phyloP scores from a whole-genome alignment of 2,329 filamentous ascomycete genomes.

The Passalora sequoiae region DNA sequence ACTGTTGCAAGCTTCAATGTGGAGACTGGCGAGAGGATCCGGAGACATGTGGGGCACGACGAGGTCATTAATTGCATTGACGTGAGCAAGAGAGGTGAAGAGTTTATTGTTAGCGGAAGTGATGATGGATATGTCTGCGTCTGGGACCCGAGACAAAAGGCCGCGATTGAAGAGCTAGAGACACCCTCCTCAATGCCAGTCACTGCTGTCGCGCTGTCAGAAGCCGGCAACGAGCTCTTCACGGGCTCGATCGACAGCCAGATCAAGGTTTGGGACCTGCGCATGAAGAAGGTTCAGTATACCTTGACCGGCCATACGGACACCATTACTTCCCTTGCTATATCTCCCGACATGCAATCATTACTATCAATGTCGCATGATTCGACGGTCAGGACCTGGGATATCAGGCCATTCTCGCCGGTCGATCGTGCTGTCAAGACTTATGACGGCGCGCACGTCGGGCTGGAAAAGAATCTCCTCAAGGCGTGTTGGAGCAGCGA shows the following conservation, averaged over 20 bases:
- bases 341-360: slow-evolving; percentile 90
- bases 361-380: slow-evolving; percentile 91
- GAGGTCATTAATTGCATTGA: slow-evolving; percentile 93
- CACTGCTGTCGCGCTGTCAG: slow-evolving; percentile 83
- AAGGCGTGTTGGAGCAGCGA: slow-evolving; percentile 83
- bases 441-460: slow-evolving; percentile 84
- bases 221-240: slow-evolving; percentile 93
- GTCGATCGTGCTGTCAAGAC: slow-evolving; percentile 78
- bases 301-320: slow-evolving; percentile 85
- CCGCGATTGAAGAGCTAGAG: slow-evolving; percentile 79
- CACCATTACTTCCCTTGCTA: slow-evolving; percentile 79
- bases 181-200: slow-evolving; percentile 92
- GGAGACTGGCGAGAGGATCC: slow-evolving; percentile 85
- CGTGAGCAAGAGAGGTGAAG: slow-evolving; percentile 82
- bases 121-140: slow-evolving; percentile 92
- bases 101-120: slow-evolving; percentile 82
- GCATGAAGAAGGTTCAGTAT: slow-evolving; percentile 85
- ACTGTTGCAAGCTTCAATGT: slow-evolving; percentile 93
- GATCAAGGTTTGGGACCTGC: slow-evolving; percentile 93
- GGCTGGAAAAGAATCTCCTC: slow-evolving; percentile 86
- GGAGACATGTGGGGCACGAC: slow-evolving; percentile 86
- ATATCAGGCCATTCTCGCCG: slow-evolving; percentile 89
- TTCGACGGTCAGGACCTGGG: slow-evolving; percentile 90
- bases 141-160: slow-evolving; percentile 91
- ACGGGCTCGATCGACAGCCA: slow-evolving; percentile 94